Conservation (phyloP, 805 yeast genomes). For the Scheffersomyces lignosus region DNA sequence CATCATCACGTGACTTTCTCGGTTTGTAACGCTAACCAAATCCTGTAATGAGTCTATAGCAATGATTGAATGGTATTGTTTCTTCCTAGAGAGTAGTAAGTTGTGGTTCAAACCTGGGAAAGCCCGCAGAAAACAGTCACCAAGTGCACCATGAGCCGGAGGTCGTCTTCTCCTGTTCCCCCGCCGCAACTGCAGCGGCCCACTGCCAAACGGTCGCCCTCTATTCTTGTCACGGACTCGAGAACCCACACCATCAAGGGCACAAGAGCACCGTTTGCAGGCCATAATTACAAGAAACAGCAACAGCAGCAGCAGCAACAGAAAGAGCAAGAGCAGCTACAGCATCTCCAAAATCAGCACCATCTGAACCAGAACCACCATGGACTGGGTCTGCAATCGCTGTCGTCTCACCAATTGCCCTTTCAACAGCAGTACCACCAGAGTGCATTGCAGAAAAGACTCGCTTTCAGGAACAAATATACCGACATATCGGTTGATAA, state of each 20-base stretch:
- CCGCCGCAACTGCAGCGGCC: too few species aligned
- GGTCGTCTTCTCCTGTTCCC: too few species aligned
- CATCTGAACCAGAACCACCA: slow-evolving; percentile 16
- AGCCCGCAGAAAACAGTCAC: too few species aligned
- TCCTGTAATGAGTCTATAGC: too few species aligned
- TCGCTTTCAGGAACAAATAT: slow-evolving; percentile 48
- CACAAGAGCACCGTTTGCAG: slow-evolving; percentile 79
- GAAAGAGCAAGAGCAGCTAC: slow-evolving; percentile 16
- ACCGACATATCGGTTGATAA: slow-evolving; percentile 81
- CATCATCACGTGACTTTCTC: too few species aligned
- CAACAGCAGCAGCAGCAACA: slow-evolving; percentile 27
- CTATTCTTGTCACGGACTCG: slow-evolving; percentile 89
- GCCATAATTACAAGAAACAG: slow-evolving; percentile 47
- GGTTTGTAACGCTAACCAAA: too few species aligned
- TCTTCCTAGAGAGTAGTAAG: too few species aligned
- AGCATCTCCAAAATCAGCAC: slow-evolving; percentile 5
- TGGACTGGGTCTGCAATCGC: slow-evolving; percentile 12
- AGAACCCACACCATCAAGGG: slow-evolving; percentile 54
- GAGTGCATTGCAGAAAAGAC: slow-evolving; percentile 24
- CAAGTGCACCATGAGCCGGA: too few species aligned
- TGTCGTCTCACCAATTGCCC: slow-evolving; percentile 4
- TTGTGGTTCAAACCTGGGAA: too few species aligned
- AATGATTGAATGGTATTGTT: too few species aligned
- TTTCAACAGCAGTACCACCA: slow-evolving; percentile 19
- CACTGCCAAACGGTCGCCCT: slow-evolving; percentile 86